Conservation (phyloP, 1,284 basidiomycete genomes). For the Irpex rosettiformis region DNA sequence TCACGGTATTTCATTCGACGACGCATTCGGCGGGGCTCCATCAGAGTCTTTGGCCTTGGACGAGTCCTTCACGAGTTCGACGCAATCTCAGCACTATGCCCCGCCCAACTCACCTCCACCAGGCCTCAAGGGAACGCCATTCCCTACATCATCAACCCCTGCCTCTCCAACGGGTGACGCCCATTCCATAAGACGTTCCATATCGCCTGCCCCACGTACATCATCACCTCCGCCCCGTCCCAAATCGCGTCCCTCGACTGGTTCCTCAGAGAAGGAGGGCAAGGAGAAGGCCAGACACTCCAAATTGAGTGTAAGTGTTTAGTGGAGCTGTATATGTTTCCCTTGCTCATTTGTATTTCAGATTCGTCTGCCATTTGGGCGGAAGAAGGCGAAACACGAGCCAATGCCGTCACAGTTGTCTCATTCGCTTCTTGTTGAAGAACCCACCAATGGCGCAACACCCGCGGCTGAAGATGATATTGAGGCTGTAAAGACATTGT, state of each 20-base stretch:
- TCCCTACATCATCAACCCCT: constrained; percentile 34
- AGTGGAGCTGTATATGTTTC: constrained; percentile 1
- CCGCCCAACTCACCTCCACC: constrained; percentile 28
- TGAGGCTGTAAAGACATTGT: constrained; percentile 72
- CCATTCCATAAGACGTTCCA: constrained; percentile 29
- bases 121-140: constrained; percentile 23
- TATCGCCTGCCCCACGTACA: constrained; percentile 43
- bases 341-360: constrained; percentile 27
- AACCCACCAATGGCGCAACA: constrained; percentile 30
- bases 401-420: constrained; percentile 41
- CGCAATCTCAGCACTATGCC: constrained; percentile 4
- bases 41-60: constrained; percentile 42
- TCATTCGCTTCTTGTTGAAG: constrained; percentile 45
- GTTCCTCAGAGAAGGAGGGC: constrained; percentile 41
- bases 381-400: constrained; percentile 64
- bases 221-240: constrained; percentile 52
- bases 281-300: constrained; percentile 58
- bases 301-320: constrained; percentile 65
- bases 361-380: constrained; percentile 77
- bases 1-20: constrained; percentile 48
- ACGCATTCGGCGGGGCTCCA: constrained; percentile 53
- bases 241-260: constrained; percentile 51
- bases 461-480: constrained; percentile 72
- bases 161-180: constrained; percentile 30
- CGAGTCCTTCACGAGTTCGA: constrained; percentile 29